phyloP scores from a whole-genome alignment of 345 rosid genomes.

The Viola odorata region DNA sequence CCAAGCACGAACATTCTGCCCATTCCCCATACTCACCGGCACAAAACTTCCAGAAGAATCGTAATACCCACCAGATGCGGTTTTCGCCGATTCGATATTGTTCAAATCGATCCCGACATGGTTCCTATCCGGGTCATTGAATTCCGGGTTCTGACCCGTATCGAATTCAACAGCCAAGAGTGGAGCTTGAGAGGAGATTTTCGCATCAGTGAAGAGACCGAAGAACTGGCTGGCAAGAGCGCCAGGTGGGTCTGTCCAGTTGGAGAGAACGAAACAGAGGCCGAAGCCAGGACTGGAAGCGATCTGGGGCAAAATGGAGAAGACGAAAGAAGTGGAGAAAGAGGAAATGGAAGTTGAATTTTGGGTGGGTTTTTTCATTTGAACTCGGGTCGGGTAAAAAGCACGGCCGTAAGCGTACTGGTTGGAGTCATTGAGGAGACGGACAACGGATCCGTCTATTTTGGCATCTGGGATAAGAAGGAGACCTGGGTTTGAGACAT shows the following conservation, averaged over 20 bases:
- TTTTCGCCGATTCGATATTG: slow-evolving; percentile 33
- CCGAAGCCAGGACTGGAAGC: slow-evolving; percentile 76
- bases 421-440: slow-evolving; percentile 57
- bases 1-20: slow-evolving; percentile 79
- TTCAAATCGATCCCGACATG: slow-evolving; percentile 78
- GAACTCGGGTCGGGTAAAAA: slow-evolving; percentile 49
- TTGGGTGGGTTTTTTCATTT: slow-evolving; percentile 34
- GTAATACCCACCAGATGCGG: slow-evolving; percentile 49
- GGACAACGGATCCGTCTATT: slow-evolving; percentile 50
- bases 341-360: slow-evolving; percentile 52
- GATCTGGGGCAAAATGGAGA: slow-evolving; percentile 44
- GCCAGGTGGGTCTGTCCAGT: slow-evolving; percentile 62
- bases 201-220: slow-evolving; percentile 54
- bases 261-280: slow-evolving; percentile 76
- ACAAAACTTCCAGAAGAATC: slow-evolving; percentile 50
- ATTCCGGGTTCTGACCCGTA: slow-evolving; percentile 57
- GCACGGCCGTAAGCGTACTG: slow-evolving; percentile 53
- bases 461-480: slow-evolving; percentile 54
- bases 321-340: slow-evolving; percentile 61
- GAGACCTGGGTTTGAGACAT: slow-evolving; percentile 30
- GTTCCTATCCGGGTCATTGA: slow-evolving; percentile 59
- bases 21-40: slow-evolving; percentile 51
- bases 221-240: slow-evolving; percentile 71
- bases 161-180: slow-evolving; percentile 78
- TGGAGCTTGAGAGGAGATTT: slow-evolving; percentile 37